Evolutionary conservation across 768 basidiomycete species (phyloP).

Genomic region (Boletus huronensis): DNA sequence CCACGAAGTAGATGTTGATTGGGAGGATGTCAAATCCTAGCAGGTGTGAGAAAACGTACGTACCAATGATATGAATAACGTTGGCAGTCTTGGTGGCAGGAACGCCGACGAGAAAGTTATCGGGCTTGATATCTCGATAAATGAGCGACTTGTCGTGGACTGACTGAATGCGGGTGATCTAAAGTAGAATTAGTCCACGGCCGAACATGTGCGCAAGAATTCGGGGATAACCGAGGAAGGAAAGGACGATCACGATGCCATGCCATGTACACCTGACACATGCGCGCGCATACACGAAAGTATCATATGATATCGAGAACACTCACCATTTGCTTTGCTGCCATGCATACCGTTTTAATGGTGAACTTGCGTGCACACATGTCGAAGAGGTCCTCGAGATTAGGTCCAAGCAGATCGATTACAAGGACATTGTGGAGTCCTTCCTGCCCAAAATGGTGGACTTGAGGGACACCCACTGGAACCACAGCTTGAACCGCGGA

Average conservation of each 20-base stretch:
- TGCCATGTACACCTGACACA: neutral
- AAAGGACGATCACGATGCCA: neutral
- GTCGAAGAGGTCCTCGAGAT: constrained; percentile 96
- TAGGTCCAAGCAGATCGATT: constrained; percentile 95
- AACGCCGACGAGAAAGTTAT: constrained; percentile 97
- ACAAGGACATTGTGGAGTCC: constrained; percentile 95
- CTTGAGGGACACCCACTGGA: constrained; percentile 93
- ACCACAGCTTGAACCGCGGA: constrained; percentile 13
- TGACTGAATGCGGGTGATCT: constrained; percentile 95
- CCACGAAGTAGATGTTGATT: neutral
- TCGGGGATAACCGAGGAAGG: constrained; percentile 7
- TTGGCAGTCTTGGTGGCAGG: constrained; percentile 90
- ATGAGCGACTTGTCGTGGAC: constrained; percentile 99
- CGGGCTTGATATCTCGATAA: constrained; percentile 98
- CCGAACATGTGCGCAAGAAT: neutral
- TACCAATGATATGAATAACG: constrained; percentile 81
- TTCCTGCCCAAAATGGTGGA: constrained; percentile 98
- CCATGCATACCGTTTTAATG: constrained; percentile 98
- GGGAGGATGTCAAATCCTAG: constrained; percentile 8
- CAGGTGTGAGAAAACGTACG: constrained; percentile 26
- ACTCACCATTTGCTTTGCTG: constrained; percentile 96
- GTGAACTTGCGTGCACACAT: constrained; percentile 98
- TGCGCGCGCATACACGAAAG: neutral
- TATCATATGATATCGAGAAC: neutral
- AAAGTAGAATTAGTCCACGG: constrained; percentile 12